phyloP scores from a whole-genome alignment of 2,329 filamentous ascomycete genomes.

The Apiospora phragmitis region DNA sequence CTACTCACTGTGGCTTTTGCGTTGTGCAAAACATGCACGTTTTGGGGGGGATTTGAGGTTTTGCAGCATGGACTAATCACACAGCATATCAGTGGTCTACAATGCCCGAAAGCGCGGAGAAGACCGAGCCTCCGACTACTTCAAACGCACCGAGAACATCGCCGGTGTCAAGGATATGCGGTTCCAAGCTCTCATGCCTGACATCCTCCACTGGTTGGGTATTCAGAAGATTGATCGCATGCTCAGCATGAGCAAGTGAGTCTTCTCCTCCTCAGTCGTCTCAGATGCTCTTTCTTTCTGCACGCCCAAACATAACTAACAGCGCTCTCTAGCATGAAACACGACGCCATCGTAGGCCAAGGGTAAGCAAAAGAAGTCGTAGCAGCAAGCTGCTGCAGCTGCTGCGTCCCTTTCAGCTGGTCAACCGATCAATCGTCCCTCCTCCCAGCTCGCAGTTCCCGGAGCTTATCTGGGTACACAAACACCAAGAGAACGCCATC shows the following conservation, averaged over 20 bases:
- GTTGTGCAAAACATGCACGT: background rate
- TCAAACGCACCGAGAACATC: conserved; percentile 96
- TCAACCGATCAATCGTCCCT: background rate
- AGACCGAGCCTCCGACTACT: conserved; percentile 87
- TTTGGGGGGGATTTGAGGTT: background rate
- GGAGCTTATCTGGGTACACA: background rate
- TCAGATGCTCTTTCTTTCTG: background rate
- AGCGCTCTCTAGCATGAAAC: conserved; percentile 68
- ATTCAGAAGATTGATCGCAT: conserved; percentile 99
- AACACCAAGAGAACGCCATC: background rate
- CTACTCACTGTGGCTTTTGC: background rate
- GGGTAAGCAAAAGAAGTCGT: conserved; percentile 52
- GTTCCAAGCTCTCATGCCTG: conserved; percentile 97
- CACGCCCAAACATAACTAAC: background rate
- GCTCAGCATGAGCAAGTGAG: conserved; percentile 96
- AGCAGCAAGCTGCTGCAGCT: conserved; percentile 15
- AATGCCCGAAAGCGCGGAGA: conserved; percentile 79
- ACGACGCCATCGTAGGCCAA: conserved; percentile 84
- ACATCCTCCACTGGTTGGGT: conserved; percentile 96
- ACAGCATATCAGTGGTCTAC: conserved; percentile 55
- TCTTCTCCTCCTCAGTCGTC: conserved; percentile 18
- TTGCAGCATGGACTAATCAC: background rate
- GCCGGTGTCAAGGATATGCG: conserved; percentile 96
- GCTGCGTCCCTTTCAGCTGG: background rate
- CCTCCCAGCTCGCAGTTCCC: conserved; percentile 14